These are phyloP conservation scores for Hypoxylon sp. DNA, from an alignment of 2,329 filamentous ascomycete genomes.

Conservation along the genomic window DNA sequence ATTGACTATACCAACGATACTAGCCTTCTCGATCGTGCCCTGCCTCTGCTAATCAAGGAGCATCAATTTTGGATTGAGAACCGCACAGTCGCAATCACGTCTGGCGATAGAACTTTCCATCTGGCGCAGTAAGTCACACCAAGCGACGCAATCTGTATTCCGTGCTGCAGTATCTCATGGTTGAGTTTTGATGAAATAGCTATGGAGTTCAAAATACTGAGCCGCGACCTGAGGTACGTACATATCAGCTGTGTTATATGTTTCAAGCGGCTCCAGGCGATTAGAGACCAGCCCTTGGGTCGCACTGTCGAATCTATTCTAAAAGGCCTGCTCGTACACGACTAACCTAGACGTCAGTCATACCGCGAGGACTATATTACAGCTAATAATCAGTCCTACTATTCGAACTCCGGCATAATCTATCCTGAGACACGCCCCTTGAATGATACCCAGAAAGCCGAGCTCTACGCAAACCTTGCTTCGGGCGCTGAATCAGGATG, in stretches of 20 bases:
- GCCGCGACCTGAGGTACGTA: conserved; percentile 68
- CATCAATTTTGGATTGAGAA: conserved; percentile 73
- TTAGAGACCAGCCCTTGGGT: background rate
- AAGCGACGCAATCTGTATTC: background rate
- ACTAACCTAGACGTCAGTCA: conserved; percentile 53
- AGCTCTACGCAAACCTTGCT: conserved; percentile 72
- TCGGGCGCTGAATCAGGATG: conserved; percentile 75
- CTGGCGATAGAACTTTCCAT: conserved; percentile 61
- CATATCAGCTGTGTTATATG: background rate
- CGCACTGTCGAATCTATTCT: background rate
- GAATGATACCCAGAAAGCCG: conserved; percentile 63
- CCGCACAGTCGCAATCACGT: conserved; percentile 66
- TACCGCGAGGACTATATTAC: conserved; percentile 75
- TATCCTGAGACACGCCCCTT: conserved; percentile 66
- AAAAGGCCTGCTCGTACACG: background rate
- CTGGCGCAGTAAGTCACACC: conserved; percentile 64
- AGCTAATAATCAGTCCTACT: conserved; percentile 74
- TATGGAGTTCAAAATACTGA: conserved; percentile 74
- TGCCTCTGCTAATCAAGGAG: conserved; percentile 73
- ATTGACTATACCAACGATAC: conserved; percentile 74
- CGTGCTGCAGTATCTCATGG: background rate
- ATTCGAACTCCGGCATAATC: conserved; percentile 67
- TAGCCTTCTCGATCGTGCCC: conserved; percentile 68
- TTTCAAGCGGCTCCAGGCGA: too few species aligned
- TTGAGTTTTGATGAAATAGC: conserved; percentile 45